Evolutionary conservation across 768 basidiomycete genomes (phyloP), one percentile per base, ranked within the genome.

Genomic region (Termitomyces sp.): DNA sequence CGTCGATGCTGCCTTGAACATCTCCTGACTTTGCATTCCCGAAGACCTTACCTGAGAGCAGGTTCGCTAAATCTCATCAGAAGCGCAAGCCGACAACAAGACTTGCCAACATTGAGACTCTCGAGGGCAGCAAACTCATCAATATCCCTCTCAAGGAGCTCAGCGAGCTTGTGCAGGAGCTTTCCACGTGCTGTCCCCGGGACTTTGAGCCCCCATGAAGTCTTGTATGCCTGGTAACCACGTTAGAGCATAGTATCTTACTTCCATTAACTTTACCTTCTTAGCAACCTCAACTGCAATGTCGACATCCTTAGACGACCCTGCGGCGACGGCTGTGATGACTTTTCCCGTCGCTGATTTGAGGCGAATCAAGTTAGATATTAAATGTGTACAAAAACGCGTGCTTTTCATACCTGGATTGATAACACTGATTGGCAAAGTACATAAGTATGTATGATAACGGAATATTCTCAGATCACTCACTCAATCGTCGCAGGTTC

Each of bases 161-260:
- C 65, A 0, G 69, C 72, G 9, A 75, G 61, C 40, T 72, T 75
- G 55, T 68, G 63, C 28, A 75, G 43, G 1, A 70, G 53, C 30
- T 66, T 64, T 35, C 69, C 69, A 10, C 73, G 67, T 8, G 56
- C 50, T 8, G 54, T 4, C 26, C 84, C 87, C 4, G 84, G 71
- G 22, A 68, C 63, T 61, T 85, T 81, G 58, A 84, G 70, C 36
- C 90, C 89, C 89, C 92, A 91, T 35, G 72, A 68, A 12, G 80
- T 82, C 22, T 86, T 80, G 68, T 68, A 75, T 5, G 74, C 73
- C 70, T 72, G 40, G 3, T n/a, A 32, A 30, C 18, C 7, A 24
- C 12, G 18, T 32, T n/a, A 54, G 45, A 22, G 42, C 2, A 53
- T 12, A 20, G 12, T 22, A 6, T 13, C 43, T 22, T 22, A 22